These are phyloP conservation scores for Circinella minor DNA, from an alignment of 371 early-diverging fungal genomes.

Conservation along the genomic window DNA sequence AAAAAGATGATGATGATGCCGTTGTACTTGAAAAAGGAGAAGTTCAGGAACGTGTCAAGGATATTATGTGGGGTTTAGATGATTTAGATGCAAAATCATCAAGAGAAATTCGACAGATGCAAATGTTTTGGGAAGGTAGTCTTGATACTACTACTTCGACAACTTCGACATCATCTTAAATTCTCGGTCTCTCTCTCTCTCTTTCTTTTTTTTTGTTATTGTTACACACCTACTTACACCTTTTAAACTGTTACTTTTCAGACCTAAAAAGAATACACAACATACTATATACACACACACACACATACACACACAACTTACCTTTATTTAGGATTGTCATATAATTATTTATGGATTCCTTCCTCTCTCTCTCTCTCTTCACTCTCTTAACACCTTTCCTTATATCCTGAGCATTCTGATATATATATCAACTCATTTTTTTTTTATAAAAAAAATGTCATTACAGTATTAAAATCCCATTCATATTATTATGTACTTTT, in stretches of 20 bases:
- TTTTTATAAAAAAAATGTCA: too few relatives aligned
- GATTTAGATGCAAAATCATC: slow-evolving; percentile 48
- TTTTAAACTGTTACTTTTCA: neutral
- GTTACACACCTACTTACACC: neutral
- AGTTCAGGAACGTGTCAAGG: slow-evolving; percentile 52
- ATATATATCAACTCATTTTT: neutral
- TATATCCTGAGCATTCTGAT: neutral
- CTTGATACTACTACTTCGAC: neutral
- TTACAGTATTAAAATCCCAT: too few relatives aligned
- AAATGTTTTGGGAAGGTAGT: slow-evolving; percentile 47
- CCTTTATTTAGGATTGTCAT: neutral
- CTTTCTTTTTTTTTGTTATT: slow-evolving; percentile 1
- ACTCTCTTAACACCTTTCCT: too few relatives aligned
- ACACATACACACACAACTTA: neutral
- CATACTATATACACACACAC: neutral
- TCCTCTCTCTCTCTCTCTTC: neutral
- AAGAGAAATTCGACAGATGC: slow-evolving; percentile 47
- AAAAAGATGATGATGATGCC: slow-evolving; percentile 57
- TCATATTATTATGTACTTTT: too few relatives aligned
- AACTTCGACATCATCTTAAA: neutral
- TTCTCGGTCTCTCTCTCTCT: too few relatives aligned
- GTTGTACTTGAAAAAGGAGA: slow-evolving; percentile 56
- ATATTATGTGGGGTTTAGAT: slow-evolving; percentile 60
- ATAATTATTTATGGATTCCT: neutral
- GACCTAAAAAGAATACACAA: neutral